Conservation (phyloP, 2,329 filamentous ascomycete genomes). For the Fusarium sp. region DNA sequence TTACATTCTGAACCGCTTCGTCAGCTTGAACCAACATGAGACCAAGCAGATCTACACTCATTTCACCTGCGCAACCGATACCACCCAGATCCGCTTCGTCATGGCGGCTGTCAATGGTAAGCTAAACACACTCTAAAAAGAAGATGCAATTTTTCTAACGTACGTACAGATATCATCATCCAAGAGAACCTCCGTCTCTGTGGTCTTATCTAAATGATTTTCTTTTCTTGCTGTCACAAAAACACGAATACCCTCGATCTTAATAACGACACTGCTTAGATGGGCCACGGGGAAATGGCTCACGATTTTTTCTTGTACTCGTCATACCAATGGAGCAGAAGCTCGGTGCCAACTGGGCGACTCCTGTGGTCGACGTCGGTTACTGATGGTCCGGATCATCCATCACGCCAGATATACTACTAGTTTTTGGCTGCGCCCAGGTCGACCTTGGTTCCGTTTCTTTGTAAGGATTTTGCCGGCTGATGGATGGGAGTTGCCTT, state of each 20-base stretch:
- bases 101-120: constrained; percentile 99
- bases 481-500: constrained; percentile 52
- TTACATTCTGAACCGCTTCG: constrained; percentile 99
- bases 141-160: constrained; percentile 58
- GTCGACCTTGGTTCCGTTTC: constrained; percentile 50
- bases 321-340: constrained; percentile 50
- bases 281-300: constrained; percentile 58
- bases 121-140: constrained; percentile 49
- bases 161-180: constrained; percentile 91
- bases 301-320: constrained; percentile 57
- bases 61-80: constrained; percentile 98
- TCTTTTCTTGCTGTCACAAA: constrained; percentile 55
- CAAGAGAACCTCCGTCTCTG: constrained; percentile 98
- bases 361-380: constrained; percentile 32
- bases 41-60: constrained; percentile 99
- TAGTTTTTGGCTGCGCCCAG: constrained; percentile 48
- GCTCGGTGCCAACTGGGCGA: constrained; percentile 41
- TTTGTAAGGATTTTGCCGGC: constrained; percentile 51
- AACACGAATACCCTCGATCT: constrained; percentile 62
- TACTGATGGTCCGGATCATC: constrained; percentile 36
- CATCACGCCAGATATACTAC: constrained; percentile 43
- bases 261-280: constrained; percentile 57
- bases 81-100: constrained; percentile 98
- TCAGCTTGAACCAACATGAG: constrained; percentile 98
- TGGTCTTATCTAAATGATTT: constrained; percentile 86